phyloP scores from a whole-genome alignment of 1,284 basidiomycete genomes.

The Xerocomus amazonicus region DNA sequence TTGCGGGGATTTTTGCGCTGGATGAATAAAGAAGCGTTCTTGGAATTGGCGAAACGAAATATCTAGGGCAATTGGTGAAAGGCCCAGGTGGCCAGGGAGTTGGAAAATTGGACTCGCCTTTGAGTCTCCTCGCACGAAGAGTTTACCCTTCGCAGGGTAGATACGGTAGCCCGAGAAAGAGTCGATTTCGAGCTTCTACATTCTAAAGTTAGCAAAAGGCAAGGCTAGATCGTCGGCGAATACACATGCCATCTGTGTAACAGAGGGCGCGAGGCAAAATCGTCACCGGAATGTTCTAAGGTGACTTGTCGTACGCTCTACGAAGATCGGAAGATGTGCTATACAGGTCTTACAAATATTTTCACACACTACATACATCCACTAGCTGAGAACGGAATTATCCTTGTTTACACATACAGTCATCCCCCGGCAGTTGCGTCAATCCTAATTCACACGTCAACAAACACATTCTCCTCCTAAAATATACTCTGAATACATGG shows the following conservation, averaged over 20 bases:
- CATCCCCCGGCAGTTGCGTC: no score
- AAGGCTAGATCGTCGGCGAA: not conserved
- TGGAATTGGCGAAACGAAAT: slow-evolving; percentile 88
- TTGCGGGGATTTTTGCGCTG: slow-evolving; percentile 99
- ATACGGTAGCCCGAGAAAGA: slow-evolving; percentile 94
- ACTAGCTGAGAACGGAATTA: no score
- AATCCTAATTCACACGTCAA: no score
- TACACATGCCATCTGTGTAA: slow-evolving; percentile 48
- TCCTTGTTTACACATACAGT: no score
- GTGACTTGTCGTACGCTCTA: not conserved
- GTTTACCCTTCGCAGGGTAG: slow-evolving; percentile 94
- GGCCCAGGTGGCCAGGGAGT: not conserved
- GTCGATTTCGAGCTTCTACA: slow-evolving; percentile 96
- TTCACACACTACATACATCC: no score
- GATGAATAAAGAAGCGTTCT: slow-evolving; percentile 95
- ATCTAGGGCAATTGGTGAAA: slow-evolving; percentile 47
- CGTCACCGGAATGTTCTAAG: slow-evolving; percentile 26
- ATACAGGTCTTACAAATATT: no score
- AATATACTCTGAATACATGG: no score
- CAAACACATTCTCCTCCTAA: no score
- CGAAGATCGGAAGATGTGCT: no score
- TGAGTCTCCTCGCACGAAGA: slow-evolving; percentile 95
- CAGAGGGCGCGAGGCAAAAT: not conserved
- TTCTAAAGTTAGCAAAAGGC: slow-evolving; percentile 33
- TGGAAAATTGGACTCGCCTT: slow-evolving; percentile 59